Percentiles rank a stretch among this genome's conserved stretches.
These are phyloP conservation scores for Lachancea nothofagi DNA, from an alignment of 805 yeast species.

Conservation along the genomic window DNA sequence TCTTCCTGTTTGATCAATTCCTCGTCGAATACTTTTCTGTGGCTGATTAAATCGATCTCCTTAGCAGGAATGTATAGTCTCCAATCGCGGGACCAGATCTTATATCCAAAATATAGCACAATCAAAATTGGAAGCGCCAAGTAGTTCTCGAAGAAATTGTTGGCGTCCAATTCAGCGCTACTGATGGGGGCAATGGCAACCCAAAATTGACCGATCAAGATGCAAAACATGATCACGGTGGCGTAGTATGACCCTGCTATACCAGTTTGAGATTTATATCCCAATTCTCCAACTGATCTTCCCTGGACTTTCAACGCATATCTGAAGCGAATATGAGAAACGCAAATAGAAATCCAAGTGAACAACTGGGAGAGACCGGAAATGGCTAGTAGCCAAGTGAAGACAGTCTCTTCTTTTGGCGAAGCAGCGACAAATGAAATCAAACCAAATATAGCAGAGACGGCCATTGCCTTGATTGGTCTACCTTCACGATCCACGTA, in stretches of 20 bases:
- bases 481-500: constrained; percentile 56
- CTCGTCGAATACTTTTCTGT: constrained; percentile 32
- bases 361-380: constrained; percentile 57
- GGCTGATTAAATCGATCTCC: constrained; percentile 28
- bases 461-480: constrained; percentile 52
- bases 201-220: constrained; percentile 59
- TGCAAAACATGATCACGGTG: constrained; percentile 42
- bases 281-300: constrained; percentile 44
- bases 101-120: constrained; percentile 41
- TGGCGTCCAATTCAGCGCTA: constrained; percentile 34
- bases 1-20: constrained; percentile 32
- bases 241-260: constrained; percentile 50
- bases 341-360: constrained; percentile 56
- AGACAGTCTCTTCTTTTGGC: constrained; percentile 50
- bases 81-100: constrained; percentile 44
- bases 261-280: constrained; percentile 49
- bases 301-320: constrained; percentile 52
- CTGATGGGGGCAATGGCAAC: constrained; percentile 55
- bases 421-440: constrained; percentile 66
- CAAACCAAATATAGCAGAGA: constrained; percentile 50
- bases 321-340: constrained; percentile 55
- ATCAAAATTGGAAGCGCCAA: constrained; percentile 44
- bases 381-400: constrained; percentile 59
- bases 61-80: constrained; percentile 28
- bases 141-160: constrained; percentile 40